phyloP scores from a whole-genome alignment of 2,329 filamentous ascomycete species.

The Pseudocercospora cruenta region DNA sequence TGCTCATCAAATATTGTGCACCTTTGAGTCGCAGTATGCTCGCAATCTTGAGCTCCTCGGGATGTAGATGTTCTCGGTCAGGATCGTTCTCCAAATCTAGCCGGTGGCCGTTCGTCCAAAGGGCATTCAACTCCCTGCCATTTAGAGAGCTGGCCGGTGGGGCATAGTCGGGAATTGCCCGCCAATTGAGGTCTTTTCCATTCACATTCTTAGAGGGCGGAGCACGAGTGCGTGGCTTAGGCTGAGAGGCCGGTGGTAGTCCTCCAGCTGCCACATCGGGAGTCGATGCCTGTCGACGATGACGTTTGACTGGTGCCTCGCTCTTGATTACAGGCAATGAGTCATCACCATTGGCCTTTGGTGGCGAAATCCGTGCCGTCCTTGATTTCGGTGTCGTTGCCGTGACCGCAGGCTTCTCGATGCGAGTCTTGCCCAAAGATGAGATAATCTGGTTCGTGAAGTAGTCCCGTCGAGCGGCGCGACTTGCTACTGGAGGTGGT shows the following conservation, averaged over 20 bases:
- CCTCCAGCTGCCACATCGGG: slow-evolving; percentile 15
- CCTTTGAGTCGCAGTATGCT: slow-evolving; percentile 80
- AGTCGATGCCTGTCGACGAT: slow-evolving; percentile 23
- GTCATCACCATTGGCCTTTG: slow-evolving; percentile 8
- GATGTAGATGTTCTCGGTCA: slow-evolving; percentile 70
- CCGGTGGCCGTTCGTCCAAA: slow-evolving; percentile 65
- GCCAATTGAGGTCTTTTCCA: slow-evolving; percentile 33
- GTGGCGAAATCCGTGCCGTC: slow-evolving; percentile 11
- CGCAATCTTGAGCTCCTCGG: slow-evolving; percentile 76
- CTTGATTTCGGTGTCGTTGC: slow-evolving; percentile 12
- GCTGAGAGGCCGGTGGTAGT: slow-evolving; percentile 23
- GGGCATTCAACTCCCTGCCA: slow-evolving; percentile 19
- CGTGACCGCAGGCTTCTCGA: slow-evolving; percentile 21
- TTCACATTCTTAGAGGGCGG: slow-evolving; percentile 34
- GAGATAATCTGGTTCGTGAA: slow-evolving; percentile 24
- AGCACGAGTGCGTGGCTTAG: slow-evolving; percentile 33
- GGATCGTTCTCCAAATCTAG: slow-evolving; percentile 77
- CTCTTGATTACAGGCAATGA: background rate
- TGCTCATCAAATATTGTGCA: slow-evolving; percentile 87
- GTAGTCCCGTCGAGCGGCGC: slow-evolving; percentile 14
- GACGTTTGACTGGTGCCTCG: slow-evolving; percentile 23
- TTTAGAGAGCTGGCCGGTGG: slow-evolving; percentile 33
- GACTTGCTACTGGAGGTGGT: slow-evolving; percentile 17
- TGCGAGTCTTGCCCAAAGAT: slow-evolving; percentile 20
- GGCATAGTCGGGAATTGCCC: slow-evolving; percentile 32